Base-by-base conservation (phyloP, 306 rosid genomes). In the Erythrophleum fordii region DNA sequence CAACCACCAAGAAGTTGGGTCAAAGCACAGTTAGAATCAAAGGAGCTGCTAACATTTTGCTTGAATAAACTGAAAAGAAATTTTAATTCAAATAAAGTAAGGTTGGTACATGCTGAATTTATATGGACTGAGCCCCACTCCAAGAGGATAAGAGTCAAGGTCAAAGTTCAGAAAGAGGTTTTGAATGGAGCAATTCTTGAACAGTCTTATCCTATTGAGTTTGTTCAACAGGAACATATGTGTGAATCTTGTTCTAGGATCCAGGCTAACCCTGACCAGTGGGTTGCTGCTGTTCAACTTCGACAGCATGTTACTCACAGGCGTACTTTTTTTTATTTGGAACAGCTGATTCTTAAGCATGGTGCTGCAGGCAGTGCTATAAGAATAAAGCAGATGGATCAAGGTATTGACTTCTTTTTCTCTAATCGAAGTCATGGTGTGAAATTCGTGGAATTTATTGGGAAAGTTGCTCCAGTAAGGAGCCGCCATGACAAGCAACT, bases 261-360 rank as follows among this genome's bases (percentile, higher is more conserved):
- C 48, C 88, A 87, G 84, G 92, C 91, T 82, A 89, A 92, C 73
- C 94, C 94, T 23, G 89, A 87, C 73, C 97, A 90, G 72, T 91
- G 93, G 97, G 87, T 90, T 49, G 91, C 94, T 44, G 83, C 87
- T 41, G 97, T 93, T 76, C 91, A 91, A 83, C 91, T 93, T 20
- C 77, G 94, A 53, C 92, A 91, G 73, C 94, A 90, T 37, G 89
- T 90, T 67, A 31, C 90, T 76, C 93, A 90, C 55, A 82, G 90
- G 51, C 91, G 90, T 3, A 90, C 87, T 8, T 88, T 93, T 60
- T 93, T 93, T 80, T 81, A 83, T 79, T 79, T 93, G 88, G 95
- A 93, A 76, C 91, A 93, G 81, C 23, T 84, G 74, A 91, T 91
- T 75, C 48, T 90, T 78, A 93, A 85, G 79, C 97, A 93, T 49